These are phyloP conservation scores for Mycena belliarum DNA, from an alignment of 768 basidiomycete species.

Conservation along the genomic window DNA sequence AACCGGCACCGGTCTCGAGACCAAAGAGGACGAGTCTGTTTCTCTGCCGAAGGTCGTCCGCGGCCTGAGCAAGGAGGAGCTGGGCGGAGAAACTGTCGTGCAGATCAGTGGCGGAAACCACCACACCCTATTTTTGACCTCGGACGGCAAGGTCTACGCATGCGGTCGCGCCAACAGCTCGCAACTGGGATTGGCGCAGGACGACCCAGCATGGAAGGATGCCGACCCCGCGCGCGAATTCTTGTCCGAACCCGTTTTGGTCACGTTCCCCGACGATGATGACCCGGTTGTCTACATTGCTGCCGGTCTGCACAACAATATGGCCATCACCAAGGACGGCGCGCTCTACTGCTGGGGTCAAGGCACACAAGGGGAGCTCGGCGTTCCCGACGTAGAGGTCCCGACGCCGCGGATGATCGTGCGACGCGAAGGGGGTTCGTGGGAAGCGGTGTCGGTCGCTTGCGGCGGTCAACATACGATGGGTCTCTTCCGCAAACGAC, in stretches of 20 bases:
- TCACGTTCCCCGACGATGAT: conserved; percentile 61
- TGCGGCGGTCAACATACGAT: conserved; percentile 83
- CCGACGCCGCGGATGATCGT: conserved; percentile 68
- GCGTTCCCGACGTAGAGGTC: conserved; percentile 61
- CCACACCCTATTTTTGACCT: conserved; percentile 88
- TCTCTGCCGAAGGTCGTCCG: conserved; percentile 65
- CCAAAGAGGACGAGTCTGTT: conserved; percentile 52
- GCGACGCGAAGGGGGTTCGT: conserved; percentile 69
- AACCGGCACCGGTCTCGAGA: conserved; percentile 59
- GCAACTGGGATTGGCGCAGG: conserved; percentile 77
- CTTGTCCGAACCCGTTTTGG: conserved; percentile 62
- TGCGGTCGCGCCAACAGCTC: conserved; percentile 84
- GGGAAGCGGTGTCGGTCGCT: conserved; percentile 63
- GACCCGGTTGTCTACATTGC: conserved; percentile 70
- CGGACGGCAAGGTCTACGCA: conserved; percentile 80
- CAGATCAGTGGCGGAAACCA: conserved; percentile 85
- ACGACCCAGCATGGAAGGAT: conserved; percentile 65
- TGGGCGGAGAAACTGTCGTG: conserved; percentile 61
- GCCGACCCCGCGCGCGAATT: conserved; percentile 51
- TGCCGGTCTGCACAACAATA: conserved; percentile 71
- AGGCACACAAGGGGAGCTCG: conserved; percentile 76
- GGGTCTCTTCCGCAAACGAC: conserved; percentile 69
- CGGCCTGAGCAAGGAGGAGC: conserved; percentile 59
- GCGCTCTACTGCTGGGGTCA: conserved; percentile 79
- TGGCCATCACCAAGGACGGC: conserved; percentile 67